Evolutionary conservation across 2,329 filamentous ascomycete species (phyloP), one percentile per base, ranked within the genome.

Genomic region (Penicillium corylophilum): DNA sequence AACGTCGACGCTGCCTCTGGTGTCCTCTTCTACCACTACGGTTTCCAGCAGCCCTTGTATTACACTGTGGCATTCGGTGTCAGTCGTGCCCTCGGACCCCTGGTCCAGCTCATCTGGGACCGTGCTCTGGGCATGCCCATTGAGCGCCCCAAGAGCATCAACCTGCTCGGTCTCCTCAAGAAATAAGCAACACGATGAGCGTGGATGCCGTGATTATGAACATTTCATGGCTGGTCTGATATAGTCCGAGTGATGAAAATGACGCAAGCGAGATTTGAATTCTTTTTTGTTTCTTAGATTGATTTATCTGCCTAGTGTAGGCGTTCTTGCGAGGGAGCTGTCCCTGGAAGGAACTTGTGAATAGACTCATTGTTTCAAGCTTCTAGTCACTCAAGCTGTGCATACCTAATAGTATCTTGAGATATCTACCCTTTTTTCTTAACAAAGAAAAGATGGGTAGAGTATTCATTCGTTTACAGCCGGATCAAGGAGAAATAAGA

Each of bases 121-220:
- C 84, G 94, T 44, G 92, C 92, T 15, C 76, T 99, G 57, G 94
- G 94, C 48, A 79, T 97, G 69, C 94, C 94, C 10, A 99, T 99
- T 67, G 94, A 99, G 84, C 82, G 93, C 56, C 94, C 94, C 44
- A 99, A 99, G 88, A 95, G 90, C 75, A 95, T 97, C 71, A 94
- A 96, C 76, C 79, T 99, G 50, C 82, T 89, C 72, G 93, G 93
- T 10, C 77, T 99, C 61, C 77, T 96, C 61, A 87, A 92, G 54
- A 69, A 69, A 63, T 66, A 59, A 54, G 46, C 18, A 13, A 13
- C 18, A n/a, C n/a, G 16, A 38, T 39, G 15, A 36, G 13, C 20
- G 16, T 46, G 35, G 6, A 15, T 15, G 36, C 2, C 13, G 23
- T 10, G 33, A 7, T 16, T 20, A 38, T 38, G 29, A 24, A 20